Evolutionary conservation across 139 green algal genomes (phyloP), one percentile per base, ranked within the genome.

Genomic region (Picochlorum sp.): DNA sequence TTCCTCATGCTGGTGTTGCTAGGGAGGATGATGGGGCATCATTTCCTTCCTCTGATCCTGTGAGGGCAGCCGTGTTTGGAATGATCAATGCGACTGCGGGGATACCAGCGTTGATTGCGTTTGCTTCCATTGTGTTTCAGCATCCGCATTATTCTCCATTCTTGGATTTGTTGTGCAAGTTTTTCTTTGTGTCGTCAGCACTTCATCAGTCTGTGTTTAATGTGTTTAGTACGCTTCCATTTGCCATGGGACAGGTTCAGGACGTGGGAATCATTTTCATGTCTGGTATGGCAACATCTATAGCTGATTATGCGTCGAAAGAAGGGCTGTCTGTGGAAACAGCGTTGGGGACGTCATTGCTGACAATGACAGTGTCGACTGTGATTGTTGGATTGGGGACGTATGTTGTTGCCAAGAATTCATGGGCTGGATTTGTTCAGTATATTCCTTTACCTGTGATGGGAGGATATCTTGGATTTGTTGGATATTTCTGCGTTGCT

Each of bases 361-460:
- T 88, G 30, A 83, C 75, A 6, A 77, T 87, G 63, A 75, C 76
- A 2, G 14, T 83, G 14, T 67, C 72, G 23, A 92, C 84, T 4
- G 59, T 79, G 13, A 45, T 86, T 1, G 82, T 87, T 5, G 85
- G 85, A 2, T 8, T 84, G 49, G 45, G 77, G 14, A 79, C 74
- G 1, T 49, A 77, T 13, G 28, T 16, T 64, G 60, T 74, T 81
- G 85, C 82, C 77, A 54, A 62, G 77, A 52, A 56, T 21, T 71
- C 70, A 30, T 65, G 86, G 26, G 84, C 82, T 0, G 70, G 71
- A 38, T 57, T 90, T 62, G 83, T 91, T 49, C 81, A 87, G 66
- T 90, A 87, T 63, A 71, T 91, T 16, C 86, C 86, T 0, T 67
- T 91, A 44, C 86, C 83, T 1, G 81, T 89, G 26, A 77, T 91